phyloP scores from a whole-genome alignment of 805 yeast species.

The Ogataea haglerorum region DNA sequence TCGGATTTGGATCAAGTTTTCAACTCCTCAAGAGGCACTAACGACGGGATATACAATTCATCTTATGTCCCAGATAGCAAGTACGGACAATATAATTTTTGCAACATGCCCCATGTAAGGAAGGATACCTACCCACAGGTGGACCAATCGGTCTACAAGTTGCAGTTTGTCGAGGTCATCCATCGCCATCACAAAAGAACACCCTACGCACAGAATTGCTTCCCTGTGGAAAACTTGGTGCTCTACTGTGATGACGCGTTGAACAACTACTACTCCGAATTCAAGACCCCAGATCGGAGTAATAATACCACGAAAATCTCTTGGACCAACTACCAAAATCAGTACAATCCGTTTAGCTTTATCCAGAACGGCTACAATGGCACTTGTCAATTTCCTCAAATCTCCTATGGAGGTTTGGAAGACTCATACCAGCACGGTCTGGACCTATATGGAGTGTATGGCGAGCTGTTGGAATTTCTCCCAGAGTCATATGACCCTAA shows the following conservation, averaged over 20 bases:
- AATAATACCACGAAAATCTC: conserved; percentile 15
- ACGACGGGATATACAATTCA: conserved; percentile 27
- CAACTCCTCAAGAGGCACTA: conserved; percentile 24
- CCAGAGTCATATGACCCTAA: conserved; percentile 35
- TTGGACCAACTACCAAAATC: conserved; percentile 27
- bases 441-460: conserved; percentile 38
- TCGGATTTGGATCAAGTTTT: conserved; percentile 24
- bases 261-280: conserved; percentile 26
- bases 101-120: conserved; percentile 44
- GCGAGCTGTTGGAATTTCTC: conserved; percentile 31
- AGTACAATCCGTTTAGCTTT: conserved; percentile 28
- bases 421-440: conserved; percentile 39
- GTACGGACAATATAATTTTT: conserved; percentile 39
- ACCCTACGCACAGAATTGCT: conserved; percentile 35
- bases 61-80: conserved; percentile 23
- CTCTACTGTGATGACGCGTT: conserved; percentile 31
- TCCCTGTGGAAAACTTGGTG: conserved; percentile 32
- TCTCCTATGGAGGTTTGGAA: conserved; percentile 38
- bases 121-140: conserved; percentile 29
- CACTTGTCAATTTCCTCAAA: conserved; percentile 39
- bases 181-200: conserved; percentile 46
- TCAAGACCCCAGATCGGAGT: conserved; percentile 6
- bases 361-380: conserved; percentile 27
- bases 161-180: conserved; percentile 38
- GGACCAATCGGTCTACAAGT: conserved; percentile 23